Conservation (phyloP, 2,329 filamentous ascomycete species). For the Trichoderma citrinoviride region DNA sequence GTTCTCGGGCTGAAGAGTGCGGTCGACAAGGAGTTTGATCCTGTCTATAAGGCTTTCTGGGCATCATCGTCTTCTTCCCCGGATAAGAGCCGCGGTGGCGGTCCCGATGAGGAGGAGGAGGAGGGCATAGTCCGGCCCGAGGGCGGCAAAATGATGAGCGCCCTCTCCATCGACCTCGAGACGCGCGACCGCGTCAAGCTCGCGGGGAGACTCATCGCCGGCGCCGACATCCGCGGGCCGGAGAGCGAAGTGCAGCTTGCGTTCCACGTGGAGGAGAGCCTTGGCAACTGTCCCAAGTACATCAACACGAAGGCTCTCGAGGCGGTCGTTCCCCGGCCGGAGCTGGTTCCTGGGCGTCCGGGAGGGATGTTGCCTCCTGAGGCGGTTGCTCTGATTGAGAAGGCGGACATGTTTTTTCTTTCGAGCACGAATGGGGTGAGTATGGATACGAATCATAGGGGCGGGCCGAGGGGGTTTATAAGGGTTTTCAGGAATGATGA, state of each 20-base stretch:
- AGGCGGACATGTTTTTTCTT: constrained; percentile 76
- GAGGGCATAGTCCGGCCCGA: constrained; percentile 31
- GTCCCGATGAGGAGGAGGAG: background rate
- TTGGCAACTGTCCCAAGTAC: constrained; percentile 88
- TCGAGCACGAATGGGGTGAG: constrained; percentile 62
- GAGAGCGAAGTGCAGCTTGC: constrained; percentile 52
- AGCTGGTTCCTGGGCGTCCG: constrained; percentile 44
- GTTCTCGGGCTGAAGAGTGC: constrained; percentile 62
- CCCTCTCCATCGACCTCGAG: constrained; percentile 54
- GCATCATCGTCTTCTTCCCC: constrained; percentile 25
- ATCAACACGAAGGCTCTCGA: constrained; percentile 69
- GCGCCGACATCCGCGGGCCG: constrained; percentile 45
- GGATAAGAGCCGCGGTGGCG: background rate
- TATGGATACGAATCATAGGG: constrained; percentile 84
- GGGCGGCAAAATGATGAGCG: constrained; percentile 43
- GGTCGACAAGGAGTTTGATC: constrained; percentile 63
- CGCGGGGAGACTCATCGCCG: constrained; percentile 66
- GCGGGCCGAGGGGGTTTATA: constrained; percentile 71
- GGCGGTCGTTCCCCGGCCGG: constrained; percentile 45
- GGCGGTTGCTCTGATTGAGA: constrained; percentile 58
- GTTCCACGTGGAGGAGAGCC: constrained; percentile 65
- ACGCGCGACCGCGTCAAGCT: constrained; percentile 69
- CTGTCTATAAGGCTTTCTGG: constrained; percentile 64
- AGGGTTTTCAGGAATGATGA: constrained; percentile 60
- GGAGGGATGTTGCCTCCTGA: constrained; percentile 44